phyloP scores from a whole-genome alignment of 2,329 filamentous ascomycete genomes.

The Exophiala calicioides region DNA sequence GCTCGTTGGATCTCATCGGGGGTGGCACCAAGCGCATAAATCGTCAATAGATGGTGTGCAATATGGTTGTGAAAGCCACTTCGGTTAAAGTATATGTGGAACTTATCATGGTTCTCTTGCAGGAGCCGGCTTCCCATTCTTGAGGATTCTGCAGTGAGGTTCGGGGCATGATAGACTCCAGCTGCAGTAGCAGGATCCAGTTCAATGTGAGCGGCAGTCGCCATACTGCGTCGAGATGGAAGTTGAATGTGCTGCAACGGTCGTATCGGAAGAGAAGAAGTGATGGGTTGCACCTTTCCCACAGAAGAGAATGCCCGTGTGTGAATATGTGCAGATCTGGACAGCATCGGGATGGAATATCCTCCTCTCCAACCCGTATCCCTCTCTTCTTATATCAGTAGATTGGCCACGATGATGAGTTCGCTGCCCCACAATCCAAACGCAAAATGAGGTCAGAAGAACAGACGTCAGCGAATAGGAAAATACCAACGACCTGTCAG shows the following conservation, averaged over 20 bases:
- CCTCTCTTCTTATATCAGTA: not conserved
- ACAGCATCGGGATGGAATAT: constrained; percentile 4
- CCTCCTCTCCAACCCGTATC: not conserved
- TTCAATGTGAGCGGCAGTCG: constrained; percentile 50
- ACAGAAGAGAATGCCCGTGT: constrained; percentile 22
- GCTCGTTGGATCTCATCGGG: constrained; percentile 60
- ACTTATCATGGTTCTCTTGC: constrained; percentile 69
- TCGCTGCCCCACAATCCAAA: too few species aligned
- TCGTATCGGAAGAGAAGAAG: too few species aligned
- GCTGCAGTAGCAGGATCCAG: constrained; percentile 47
- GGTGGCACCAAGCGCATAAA: constrained; percentile 62
- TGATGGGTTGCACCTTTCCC: not conserved
- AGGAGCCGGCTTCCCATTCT: constrained; percentile 66
- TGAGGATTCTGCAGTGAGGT: constrained; percentile 57
- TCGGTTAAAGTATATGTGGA: constrained; percentile 80
- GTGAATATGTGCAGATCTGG: too few species aligned
- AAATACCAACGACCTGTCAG: too few species aligned
- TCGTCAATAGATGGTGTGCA: constrained; percentile 28
- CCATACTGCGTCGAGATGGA: constrained; percentile 41
- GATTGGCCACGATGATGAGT: too few species aligned
- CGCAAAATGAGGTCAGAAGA: too few species aligned
- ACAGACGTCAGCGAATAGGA: not conserved
- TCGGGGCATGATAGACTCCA: constrained; percentile 50
- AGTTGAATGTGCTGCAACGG: not conserved
- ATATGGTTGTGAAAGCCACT: constrained; percentile 66